Conservation (phyloP, 2,329 filamentous ascomycete species). For the Paramyrothecium sp. region DNA sequence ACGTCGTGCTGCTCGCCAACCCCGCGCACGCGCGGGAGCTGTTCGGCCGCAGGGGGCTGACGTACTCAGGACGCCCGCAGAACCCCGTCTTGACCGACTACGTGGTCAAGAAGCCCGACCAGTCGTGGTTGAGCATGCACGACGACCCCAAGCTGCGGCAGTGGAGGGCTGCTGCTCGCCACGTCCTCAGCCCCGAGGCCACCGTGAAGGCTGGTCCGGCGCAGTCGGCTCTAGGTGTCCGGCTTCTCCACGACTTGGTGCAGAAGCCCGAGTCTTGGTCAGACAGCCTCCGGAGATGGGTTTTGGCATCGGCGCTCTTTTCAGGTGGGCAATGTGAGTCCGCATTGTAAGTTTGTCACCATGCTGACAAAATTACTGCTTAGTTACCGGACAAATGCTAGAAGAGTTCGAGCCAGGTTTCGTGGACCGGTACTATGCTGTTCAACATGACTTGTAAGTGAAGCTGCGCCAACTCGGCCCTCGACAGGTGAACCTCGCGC, state of each 20-base stretch:
- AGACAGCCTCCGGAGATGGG: not conserved
- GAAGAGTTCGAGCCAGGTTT: not conserved
- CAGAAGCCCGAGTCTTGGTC: not conserved
- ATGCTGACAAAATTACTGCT: not conserved
- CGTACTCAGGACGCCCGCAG: conserved; percentile 32
- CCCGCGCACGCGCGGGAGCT: conserved; percentile 29
- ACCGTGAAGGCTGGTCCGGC: not conserved
- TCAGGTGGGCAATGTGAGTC: not conserved
- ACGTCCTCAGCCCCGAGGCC: not conserved
- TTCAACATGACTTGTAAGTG: not conserved
- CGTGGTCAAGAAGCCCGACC: conserved; percentile 7
- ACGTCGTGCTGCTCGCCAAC: conserved; percentile 27
- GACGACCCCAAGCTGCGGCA: not conserved
- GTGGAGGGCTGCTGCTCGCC: not conserved
- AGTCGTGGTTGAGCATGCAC: not conserved
- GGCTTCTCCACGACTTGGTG: not conserved
- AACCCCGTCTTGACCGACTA: conserved; percentile 18
- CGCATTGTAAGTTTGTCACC: not conserved
- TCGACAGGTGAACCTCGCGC: not conserved
- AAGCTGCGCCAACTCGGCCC: not conserved
- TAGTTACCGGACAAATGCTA: not conserved
- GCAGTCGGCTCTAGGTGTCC: not conserved
- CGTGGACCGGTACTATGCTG: not conserved
- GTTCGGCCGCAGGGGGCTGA: conserved; percentile 29
- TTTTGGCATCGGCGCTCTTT: not conserved